These are phyloP conservation scores for Crithidia bombi DNA, from an alignment of 208 protist genomes.

Conservation along the genomic window DNA sequence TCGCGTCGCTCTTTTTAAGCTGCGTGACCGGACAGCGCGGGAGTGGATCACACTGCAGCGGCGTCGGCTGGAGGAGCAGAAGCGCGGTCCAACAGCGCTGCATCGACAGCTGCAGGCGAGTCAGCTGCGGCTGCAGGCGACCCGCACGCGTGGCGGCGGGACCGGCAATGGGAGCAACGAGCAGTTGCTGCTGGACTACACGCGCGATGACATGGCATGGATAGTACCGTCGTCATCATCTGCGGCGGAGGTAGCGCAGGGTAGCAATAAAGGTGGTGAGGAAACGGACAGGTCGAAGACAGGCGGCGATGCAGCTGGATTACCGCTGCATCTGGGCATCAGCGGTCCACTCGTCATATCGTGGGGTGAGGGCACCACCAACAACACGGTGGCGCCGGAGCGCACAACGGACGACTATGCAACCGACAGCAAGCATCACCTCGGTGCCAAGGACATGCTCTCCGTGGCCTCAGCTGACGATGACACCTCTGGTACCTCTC, in stretches of 20 bases:
- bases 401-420: neutral
- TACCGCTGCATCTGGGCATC: neutral
- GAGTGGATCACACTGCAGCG: constrained; percentile 43
- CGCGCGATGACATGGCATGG: neutral
- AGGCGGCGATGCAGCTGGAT: neutral
- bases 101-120: constrained; percentile 37
- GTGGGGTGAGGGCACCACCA: constrained; percentile 4
- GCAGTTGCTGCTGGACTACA: neutral
- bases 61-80: constrained; percentile 30
- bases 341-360: constrained; percentile 4
- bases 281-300: no score
- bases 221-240: no score
- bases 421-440: neutral
- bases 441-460: neutral
- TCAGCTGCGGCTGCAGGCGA: constrained; percentile 24
- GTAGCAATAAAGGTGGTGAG: no score
- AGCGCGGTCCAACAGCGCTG: constrained; percentile 22
- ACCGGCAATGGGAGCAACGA: neutral
- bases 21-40: constrained; percentile 34
- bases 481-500: no score
- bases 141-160: neutral
- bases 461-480: no score
- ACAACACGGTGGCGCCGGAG: neutral
- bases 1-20: constrained; percentile 21
- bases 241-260: no score